Evolutionary conservation across 371 early-diverging fungal genomes (phyloP), one percentile per base, ranked within the genome.

Genomic region (Mucor sp.): DNA sequence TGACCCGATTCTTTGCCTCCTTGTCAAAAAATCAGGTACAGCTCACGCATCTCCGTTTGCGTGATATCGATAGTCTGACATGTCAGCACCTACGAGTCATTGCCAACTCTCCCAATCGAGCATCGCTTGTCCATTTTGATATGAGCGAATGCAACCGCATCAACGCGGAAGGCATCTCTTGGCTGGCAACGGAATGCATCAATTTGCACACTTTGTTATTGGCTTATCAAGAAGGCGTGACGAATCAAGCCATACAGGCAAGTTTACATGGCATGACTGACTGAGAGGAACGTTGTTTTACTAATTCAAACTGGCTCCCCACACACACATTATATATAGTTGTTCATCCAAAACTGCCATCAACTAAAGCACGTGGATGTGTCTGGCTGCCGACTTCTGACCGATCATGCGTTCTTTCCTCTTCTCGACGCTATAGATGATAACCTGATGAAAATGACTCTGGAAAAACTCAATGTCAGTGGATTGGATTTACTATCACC

Each of bases 101-200:
- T 39, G 69, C 75, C 0, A 58, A 55, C 7, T 58, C 63, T 7
- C 44, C 27, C 27, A 58, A n/a, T 30, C 32, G 39, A 11, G 14
- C 41, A 19, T 68, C 75, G 1, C 68, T 79, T 37, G 44, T 66
- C 1, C 74, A 76, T 58, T 62, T 79, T 11, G 82, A 82, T 62
- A 72, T 82, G 69, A 77, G 74, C 39, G 82, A 82, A 61, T 82
- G 82, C 33, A 69, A 71, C 28, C 62, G 68, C 39, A 67, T 82
- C 14, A 44, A 47, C 11, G 30, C 74, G 2, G 62, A 75, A 2
- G 81, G 72, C 3, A 66, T 79, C 15, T 60, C 61, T 9, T 69
- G 69, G 15, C 47, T 82, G 11, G 75, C 82, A 12, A 62, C 17
- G 0, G 64, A 70, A 60, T 77, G 78, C 44, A 63, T 62, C 7